These are phyloP conservation scores for Meyerozyma guilliermondii DNA, from an alignment of 1,139 yeast genomes.

Conservation along the genomic window DNA sequence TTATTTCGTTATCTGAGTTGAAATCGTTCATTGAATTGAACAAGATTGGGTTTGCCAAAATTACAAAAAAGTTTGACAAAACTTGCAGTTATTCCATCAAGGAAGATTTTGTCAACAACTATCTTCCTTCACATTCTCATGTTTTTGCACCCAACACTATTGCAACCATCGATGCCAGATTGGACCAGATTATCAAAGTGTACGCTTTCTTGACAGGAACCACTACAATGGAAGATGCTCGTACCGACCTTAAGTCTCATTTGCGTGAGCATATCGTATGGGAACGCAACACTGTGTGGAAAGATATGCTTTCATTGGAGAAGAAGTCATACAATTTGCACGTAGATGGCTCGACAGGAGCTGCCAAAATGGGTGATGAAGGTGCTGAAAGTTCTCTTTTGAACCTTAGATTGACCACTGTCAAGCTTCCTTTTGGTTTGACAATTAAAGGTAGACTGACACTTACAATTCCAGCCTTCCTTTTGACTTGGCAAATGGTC, in stretches of 20 bases:
- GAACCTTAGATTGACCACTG: conserved; percentile 19
- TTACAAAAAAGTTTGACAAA: conserved; percentile 86
- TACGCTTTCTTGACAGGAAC: conserved; percentile 41
- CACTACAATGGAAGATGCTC: conserved; percentile 44
- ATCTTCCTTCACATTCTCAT: conserved; percentile 36
- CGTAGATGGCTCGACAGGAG: conserved; percentile 22
- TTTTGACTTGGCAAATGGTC: conserved; percentile 32
- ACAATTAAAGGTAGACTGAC: conserved; percentile 15
- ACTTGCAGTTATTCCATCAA: conserved; percentile 61
- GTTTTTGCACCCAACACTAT: conserved; percentile 45
- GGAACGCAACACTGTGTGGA: conserved; percentile 97
- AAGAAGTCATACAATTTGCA: conserved; percentile 44
- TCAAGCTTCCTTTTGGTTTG: conserved; percentile 14
- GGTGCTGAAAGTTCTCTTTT: conserved; percentile 19
- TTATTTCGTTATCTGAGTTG: conserved; percentile 76
- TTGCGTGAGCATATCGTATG: conserved; percentile 90
- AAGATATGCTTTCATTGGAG: conserved; percentile 88
- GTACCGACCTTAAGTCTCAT: conserved; percentile 65
- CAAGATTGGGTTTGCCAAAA: conserved; percentile 83
- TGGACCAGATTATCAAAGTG: conserved; percentile 45
- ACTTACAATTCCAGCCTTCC: conserved; percentile 22
- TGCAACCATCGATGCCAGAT: conserved; percentile 38
- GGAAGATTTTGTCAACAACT: conserved; percentile 44
- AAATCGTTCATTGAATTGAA: conserved; percentile 79
- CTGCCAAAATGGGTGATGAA: conserved; percentile 32